phyloP scores from a whole-genome alignment of 2,329 filamentous ascomycete genomes.

The Basipetospora chlamydospora region DNA sequence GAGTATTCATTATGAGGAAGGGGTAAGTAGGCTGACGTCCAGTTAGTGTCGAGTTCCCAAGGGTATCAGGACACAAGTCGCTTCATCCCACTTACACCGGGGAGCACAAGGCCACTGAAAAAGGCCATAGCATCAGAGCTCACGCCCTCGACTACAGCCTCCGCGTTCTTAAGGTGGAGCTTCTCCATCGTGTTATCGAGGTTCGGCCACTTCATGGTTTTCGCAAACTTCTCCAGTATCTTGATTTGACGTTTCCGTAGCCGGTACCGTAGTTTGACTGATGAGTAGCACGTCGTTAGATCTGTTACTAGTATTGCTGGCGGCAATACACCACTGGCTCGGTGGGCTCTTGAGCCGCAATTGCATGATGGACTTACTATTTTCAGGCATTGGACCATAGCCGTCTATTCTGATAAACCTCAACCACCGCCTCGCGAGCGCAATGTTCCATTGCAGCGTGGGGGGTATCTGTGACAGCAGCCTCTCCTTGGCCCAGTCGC shows the following conservation, averaged over 20 bases:
- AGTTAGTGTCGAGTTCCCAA: slow-evolving; percentile 5
- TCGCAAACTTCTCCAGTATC: slow-evolving; percentile 52
- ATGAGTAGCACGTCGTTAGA: slow-evolving; percentile 3
- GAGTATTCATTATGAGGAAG: slow-evolving; percentile 64
- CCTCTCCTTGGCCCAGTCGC: slow-evolving; percentile 49
- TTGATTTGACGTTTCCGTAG: slow-evolving; percentile 54
- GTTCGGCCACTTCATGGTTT: slow-evolving; percentile 66
- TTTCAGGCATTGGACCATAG: slow-evolving; percentile 36
- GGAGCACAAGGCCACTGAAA: slow-evolving; percentile 59
- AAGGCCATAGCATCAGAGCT: slow-evolving; percentile 64
- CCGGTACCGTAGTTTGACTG: slow-evolving; percentile 47
- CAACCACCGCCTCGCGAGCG: slow-evolving; percentile 58
- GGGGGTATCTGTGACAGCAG: slow-evolving; percentile 52
- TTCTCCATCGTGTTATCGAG: slow-evolving; percentile 47
- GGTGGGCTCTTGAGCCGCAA: too few relatives aligned
- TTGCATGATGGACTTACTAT: slow-evolving; percentile 24
- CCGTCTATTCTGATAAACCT: slow-evolving; percentile 54
- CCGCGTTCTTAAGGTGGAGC: slow-evolving; percentile 43
- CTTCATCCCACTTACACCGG: slow-evolving; percentile 36
- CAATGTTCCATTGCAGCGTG: slow-evolving; percentile 57
- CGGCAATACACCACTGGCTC: too few relatives aligned
- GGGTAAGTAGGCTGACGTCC: slow-evolving; percentile 42
- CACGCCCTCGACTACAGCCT: slow-evolving; percentile 42
- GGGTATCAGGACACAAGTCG: too few relatives aligned
- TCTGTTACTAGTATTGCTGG: too few relatives aligned